Evolutionary conservation across 352 stramenopile species (phyloP).

Genomic region (Globisporangium polare): DNA sequence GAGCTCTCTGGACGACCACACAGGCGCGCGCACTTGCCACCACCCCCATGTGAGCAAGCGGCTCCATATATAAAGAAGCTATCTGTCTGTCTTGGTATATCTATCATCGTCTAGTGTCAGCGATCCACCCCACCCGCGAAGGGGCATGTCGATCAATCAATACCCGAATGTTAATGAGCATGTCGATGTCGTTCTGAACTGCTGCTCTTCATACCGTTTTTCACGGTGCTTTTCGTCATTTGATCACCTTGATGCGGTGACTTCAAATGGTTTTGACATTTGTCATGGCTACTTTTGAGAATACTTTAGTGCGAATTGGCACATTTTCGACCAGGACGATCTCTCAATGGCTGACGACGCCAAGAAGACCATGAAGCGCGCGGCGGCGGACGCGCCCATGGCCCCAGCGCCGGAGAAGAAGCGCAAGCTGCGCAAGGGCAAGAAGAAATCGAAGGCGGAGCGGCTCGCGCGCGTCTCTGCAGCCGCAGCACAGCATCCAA

Average conservation of each 20-base stretch:
- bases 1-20: neutral
- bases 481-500: neutral
- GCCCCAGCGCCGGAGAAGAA: slow-evolving; percentile 7
- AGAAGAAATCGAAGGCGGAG: slow-evolving; percentile 32
- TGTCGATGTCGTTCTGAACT: neutral
- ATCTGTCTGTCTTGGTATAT: slow-evolving; percentile 15
- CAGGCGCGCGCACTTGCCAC: neutral
- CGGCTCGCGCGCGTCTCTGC: slow-evolving; percentile 12
- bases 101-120: slow-evolving; percentile 6
- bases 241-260: neutral
- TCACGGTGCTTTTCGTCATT: neutral
- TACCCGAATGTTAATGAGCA: neutral
- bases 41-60: slow-evolving; percentile 3
- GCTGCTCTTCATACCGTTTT: neutral
- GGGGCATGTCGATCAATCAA: slow-evolving; percentile 1
- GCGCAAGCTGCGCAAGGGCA: slow-evolving; percentile 26
- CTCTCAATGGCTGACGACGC: neutral
- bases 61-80: slow-evolving; percentile 16
- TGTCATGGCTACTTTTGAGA: neutral
- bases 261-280: neutral
- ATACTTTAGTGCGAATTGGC: neutral
- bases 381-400: neutral
- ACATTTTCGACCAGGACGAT: neutral
- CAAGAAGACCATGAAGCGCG: slow-evolving; percentile 1
- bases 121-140: neutral